These are phyloP conservation scores for Tricholoma flavovirens DNA, from an alignment of 768 basidiomycete genomes.

Conservation along the genomic window DNA sequence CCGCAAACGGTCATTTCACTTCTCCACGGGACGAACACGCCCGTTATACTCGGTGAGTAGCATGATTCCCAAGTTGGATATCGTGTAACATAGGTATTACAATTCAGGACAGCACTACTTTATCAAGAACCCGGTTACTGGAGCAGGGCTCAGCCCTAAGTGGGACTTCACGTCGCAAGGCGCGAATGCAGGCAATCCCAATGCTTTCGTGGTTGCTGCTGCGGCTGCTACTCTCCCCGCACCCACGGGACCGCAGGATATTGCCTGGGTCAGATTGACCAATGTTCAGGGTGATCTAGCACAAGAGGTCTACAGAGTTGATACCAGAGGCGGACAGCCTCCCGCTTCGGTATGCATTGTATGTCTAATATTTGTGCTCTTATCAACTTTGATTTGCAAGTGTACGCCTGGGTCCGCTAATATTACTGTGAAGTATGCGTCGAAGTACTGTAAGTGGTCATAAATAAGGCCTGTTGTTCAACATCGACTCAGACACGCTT, in stretches of 20 bases:
- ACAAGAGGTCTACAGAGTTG: slow-evolving; percentile 42
- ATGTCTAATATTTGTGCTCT: not conserved
- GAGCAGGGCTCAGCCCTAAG: slow-evolving; percentile 38
- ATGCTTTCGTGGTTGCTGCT: slow-evolving; percentile 43
- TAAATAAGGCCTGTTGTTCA: not conserved
- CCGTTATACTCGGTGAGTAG: slow-evolving; percentile 19
- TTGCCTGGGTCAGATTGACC: slow-evolving; percentile 54
- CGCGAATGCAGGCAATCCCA: slow-evolving; percentile 31
- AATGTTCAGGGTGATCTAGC: slow-evolving; percentile 44
- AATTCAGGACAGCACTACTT: slow-evolving; percentile 51
- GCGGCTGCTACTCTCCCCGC: slow-evolving; percentile 36
- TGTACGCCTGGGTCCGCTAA: slow-evolving; percentile 35
- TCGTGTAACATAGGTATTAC: not conserved
- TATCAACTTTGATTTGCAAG: slow-evolving; percentile 12
- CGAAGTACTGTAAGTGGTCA: slow-evolving; percentile 44
- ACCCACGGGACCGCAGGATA: slow-evolving; percentile 35
- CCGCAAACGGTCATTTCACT: slow-evolving; percentile 7
- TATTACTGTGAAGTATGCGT: slow-evolving; percentile 44
- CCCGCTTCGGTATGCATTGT: slow-evolving; percentile 37
- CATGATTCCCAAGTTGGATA: not conserved
- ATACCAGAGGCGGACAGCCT: slow-evolving; percentile 50
- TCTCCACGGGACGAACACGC: slow-evolving; percentile 6
- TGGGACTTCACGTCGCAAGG: slow-evolving; percentile 51
- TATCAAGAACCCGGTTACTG: slow-evolving; percentile 37
- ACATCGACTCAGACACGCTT: not conserved